Base-by-base conservation (phyloP, 2,329 filamentous ascomycete species). In the Botrytis fragariae region DNA sequence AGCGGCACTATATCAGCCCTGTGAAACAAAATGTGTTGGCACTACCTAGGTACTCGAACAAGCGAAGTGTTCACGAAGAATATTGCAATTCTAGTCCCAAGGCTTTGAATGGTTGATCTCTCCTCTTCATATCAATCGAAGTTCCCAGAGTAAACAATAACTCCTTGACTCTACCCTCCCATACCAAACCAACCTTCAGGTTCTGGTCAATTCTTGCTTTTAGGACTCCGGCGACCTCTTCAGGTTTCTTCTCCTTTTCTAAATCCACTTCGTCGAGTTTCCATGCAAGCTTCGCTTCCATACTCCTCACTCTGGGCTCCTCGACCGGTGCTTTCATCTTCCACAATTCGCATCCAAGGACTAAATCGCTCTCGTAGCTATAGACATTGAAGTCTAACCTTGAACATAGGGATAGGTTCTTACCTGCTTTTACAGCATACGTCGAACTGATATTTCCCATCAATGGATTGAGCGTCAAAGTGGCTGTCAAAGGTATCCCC, bases 331-430 rank as follows among this genome's bases (percentile, higher is more conserved):
- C 74, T 45, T 81, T 82, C 75, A 89, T 91, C 79, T 93, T 90
- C 95, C 96, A 99, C 61, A 98, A 85, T 84, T 99, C 96, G 84
- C 94, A 93, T 22, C 96, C 96, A 37, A 98, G 88, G 39, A 94
- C 91, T 86, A 97, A 92, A 74, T 96, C 93, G 80, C 94, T 97
- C 84, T 99, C 96, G 84, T 98, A 99, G 81, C 94, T 97, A 83
- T 98, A 98, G 68, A 98, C 92, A 80, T 99, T 99, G 84, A 99
- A 99, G 80, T 97, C 94, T 84, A 98, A 95, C 68, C 92, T 90
- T 35, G 94, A 97, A 76, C 94, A 96, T 68, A 99, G 87, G 18
- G 94, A 93, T 77, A 97, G 89, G 79, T 94, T 90, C 48, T 89
- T 89, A 4, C 94, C 94, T 2, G 95, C 95, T 79, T 93, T 92